Evolutionary conservation across 2,329 filamentous ascomycete genomes (phyloP).

Genomic region (Aspergillus sp.): DNA sequence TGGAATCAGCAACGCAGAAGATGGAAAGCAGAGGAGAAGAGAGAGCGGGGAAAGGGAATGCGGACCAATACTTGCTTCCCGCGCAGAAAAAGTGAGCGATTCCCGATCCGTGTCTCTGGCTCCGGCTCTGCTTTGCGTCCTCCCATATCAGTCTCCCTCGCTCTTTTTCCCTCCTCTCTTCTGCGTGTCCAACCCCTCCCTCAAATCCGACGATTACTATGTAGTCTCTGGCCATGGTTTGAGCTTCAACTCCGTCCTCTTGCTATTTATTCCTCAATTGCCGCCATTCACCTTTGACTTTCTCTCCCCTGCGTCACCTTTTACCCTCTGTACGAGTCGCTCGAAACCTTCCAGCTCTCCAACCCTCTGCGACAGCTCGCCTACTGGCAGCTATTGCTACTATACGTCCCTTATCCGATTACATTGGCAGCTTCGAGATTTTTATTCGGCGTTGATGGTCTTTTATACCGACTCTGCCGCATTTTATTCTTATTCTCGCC

Average conservation of each 20-base stretch:
- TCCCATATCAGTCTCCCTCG: conserved; percentile 37
- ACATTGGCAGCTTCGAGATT: conserved; percentile 12
- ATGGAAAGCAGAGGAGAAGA: neutral
- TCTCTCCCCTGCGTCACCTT: conserved; percentile 17
- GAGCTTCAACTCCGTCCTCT: conserved; percentile 33
- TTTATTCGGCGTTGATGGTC: conserved; percentile 7
- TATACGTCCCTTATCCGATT: conserved; percentile 8
- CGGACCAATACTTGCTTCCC: conserved; percentile 17
- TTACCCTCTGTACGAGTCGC: conserved; percentile 27
- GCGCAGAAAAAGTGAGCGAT: conserved; percentile 13
- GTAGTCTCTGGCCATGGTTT: conserved; percentile 42
- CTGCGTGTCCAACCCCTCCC: conserved; percentile 37
- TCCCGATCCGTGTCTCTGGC: conserved; percentile 30
- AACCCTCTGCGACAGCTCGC: conserved; percentile 33
- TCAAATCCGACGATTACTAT: conserved; percentile 46
- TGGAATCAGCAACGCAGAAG: neutral
- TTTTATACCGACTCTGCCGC: conserved; percentile 7
- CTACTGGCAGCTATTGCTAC: conserved; percentile 24
- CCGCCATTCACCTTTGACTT: conserved; percentile 22
- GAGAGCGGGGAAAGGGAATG: conserved; percentile 17
- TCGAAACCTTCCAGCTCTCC: conserved; percentile 23
- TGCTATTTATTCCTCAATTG: conserved; percentile 31
- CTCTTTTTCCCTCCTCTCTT: conserved; percentile 37
- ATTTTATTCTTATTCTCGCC: conserved; percentile 20
- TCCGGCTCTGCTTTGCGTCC: conserved; percentile 35